These are phyloP conservation scores for Cynanchum wilfordii DNA, from an alignment of 257 asterid species.

Conservation along the genomic window DNA sequence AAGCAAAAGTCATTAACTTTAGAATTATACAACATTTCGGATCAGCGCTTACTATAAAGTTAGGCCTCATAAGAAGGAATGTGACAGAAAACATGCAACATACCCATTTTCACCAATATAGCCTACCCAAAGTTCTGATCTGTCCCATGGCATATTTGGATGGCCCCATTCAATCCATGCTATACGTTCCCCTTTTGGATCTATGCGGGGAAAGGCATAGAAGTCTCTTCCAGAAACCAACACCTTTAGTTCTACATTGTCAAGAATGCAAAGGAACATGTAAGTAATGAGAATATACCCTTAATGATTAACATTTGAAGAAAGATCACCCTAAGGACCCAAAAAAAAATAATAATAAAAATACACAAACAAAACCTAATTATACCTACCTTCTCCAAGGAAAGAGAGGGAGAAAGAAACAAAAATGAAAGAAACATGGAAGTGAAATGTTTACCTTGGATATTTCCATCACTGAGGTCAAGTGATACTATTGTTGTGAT, in stretches of 20 bases:
- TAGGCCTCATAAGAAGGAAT: too few species aligned
- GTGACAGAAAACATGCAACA: conserved; percentile 13
- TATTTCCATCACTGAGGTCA: conserved; percentile 33
- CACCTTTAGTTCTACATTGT: conserved; percentile 62
- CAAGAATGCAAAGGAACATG: conserved; percentile 9
- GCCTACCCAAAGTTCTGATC: conserved; percentile 98
- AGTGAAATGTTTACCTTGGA: conserved; percentile 46
- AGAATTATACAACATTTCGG: too few species aligned
- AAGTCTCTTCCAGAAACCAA: conserved; percentile 74
- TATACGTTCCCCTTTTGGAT: conserved; percentile 68
- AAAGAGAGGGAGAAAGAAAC: conserved; percentile 6
- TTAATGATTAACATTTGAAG: not conserved
- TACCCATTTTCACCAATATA: conserved; percentile 80
- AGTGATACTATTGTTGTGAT: conserved; percentile 70
- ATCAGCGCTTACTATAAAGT: too few species aligned
- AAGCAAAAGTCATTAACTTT: too few species aligned
- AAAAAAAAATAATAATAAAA: not conserved
- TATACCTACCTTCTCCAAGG: not conserved
- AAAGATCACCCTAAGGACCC: not conserved
- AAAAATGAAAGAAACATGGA: not conserved
- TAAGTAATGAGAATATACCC: not conserved
- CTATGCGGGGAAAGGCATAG: conserved; percentile 92
- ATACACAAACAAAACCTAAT: not conserved
- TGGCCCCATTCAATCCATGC: conserved; percentile 98
- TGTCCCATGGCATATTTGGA: conserved; percentile 99